Evolutionary conservation across 805 yeast genomes (phyloP).

Genomic region (Cyberlindnera mrakii): DNA sequence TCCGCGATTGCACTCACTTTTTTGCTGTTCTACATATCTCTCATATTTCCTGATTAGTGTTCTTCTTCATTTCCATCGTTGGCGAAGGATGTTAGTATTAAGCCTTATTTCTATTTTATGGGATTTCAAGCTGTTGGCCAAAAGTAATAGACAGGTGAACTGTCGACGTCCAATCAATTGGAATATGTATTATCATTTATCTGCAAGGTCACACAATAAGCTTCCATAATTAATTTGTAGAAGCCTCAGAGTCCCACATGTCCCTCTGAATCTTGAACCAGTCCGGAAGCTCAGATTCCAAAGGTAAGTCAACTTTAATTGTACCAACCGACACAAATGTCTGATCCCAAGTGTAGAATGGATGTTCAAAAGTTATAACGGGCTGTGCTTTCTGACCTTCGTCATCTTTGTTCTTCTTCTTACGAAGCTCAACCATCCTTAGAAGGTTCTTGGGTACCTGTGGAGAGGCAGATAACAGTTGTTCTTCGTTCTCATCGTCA

Average conservation of each 20-base stretch:
- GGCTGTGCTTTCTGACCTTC: constrained; percentile 3
- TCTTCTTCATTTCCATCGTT: constrained; percentile 3
- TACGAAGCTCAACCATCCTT: constrained; percentile 43
- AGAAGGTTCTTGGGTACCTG: constrained; percentile 60
- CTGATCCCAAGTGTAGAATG: constrained; percentile 16
- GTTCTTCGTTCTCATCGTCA: constrained; percentile 19
- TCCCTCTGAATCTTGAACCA: constrained; percentile 70
- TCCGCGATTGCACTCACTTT: constrained; percentile 19
- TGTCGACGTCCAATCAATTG: too few species aligned
- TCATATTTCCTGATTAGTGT: constrained; percentile 32
- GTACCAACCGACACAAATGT: constrained; percentile 14
- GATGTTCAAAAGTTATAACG: neutral
- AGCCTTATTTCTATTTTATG: too few species aligned
- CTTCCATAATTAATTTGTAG: neutral
- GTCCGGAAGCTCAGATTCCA: constrained; percentile 55
- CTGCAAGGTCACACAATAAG: neutral
- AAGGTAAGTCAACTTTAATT: constrained; percentile 37
- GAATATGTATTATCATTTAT: neutral
- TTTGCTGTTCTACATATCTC: constrained; percentile 41
- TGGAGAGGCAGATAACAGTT: constrained; percentile 51
- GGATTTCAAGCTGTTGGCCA: neutral
- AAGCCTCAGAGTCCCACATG: constrained; percentile 49
- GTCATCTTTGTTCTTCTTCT: constrained; percentile 26
- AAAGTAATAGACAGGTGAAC: too few species aligned
- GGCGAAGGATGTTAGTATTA: neutral